phyloP scores from a whole-genome alignment of 2,329 filamentous ascomycete species.

The Chaetomium sp. region DNA sequence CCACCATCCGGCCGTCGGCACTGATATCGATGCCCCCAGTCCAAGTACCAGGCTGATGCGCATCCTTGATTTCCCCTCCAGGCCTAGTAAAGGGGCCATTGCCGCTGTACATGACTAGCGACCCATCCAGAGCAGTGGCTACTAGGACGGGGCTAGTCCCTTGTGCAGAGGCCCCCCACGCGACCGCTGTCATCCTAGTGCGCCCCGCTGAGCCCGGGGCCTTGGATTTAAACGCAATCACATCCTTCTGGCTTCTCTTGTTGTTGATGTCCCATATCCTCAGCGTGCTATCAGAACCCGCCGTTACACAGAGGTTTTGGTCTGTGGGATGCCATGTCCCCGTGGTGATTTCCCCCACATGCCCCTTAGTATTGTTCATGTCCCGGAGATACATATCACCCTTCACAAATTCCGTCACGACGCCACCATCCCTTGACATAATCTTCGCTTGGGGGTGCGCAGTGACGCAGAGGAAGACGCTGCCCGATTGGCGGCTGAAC shows the following conservation, averaged over 20 bases:
- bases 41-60: constrained; percentile 83
- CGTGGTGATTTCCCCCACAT: constrained; percentile 87
- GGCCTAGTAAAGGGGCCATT: constrained; percentile 85
- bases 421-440: constrained; percentile 83
- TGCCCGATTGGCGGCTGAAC: constrained; percentile 81
- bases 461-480: constrained; percentile 81
- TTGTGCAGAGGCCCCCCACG: constrained; percentile 76
- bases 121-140: constrained; percentile 83
- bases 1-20: constrained; percentile 83
- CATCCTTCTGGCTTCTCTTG: constrained; percentile 84
- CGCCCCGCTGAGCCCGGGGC: constrained; percentile 85
- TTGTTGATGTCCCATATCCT: constrained; percentile 97
- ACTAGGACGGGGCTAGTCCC: constrained; percentile 80
- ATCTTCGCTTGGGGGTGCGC: constrained; percentile 90
- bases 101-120: constrained; percentile 87
- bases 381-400: constrained; percentile 98
- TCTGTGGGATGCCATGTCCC: constrained; percentile 91
- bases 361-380: constrained; percentile 97
- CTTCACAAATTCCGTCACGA: constrained; percentile 86
- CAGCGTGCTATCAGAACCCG: constrained; percentile 91
- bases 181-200: constrained; percentile 90
- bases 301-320: constrained; percentile 82
- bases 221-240: constrained; percentile 94
- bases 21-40: constrained; percentile 91
- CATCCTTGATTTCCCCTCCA: constrained; percentile 78